Percentiles rank a stretch among this genome's conserved stretches.
Conservation (phyloP, 805 yeast species). For the Ogataea salicorniae region DNA sequence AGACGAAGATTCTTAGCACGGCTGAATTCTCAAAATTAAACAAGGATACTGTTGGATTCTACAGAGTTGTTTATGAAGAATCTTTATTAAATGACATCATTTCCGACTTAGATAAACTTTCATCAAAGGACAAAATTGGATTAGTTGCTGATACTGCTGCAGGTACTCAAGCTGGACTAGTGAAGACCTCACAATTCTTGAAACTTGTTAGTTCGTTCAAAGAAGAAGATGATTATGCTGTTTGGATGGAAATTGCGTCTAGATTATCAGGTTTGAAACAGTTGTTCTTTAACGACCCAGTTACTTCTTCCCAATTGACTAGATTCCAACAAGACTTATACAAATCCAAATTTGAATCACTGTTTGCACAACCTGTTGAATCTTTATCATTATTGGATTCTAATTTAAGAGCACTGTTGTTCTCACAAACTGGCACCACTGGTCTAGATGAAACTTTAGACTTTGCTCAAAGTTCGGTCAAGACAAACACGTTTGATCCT, state of each 20-base stretch:
- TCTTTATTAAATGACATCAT: slow-evolving; percentile 36
- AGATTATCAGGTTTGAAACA: slow-evolving; percentile 33
- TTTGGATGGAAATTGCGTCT: slow-evolving; percentile 50
- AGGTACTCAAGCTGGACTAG: slow-evolving; percentile 42
- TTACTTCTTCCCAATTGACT: slow-evolving; percentile 23
- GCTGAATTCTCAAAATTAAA: slow-evolving; percentile 39
- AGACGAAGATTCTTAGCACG: slow-evolving; percentile 13
- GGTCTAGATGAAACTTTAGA: slow-evolving; percentile 34
- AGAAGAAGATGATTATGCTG: slow-evolving; percentile 37
- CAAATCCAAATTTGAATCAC: slow-evolving; percentile 25
- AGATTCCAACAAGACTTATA: slow-evolving; percentile 32
- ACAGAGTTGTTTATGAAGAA: slow-evolving; percentile 49
- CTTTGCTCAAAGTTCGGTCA: slow-evolving; percentile 9
- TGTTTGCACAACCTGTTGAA: slow-evolving; percentile 13
- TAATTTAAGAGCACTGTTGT: slow-evolving; percentile 34
- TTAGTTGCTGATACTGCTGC: slow-evolving; percentile 49
- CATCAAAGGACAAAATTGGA: slow-evolving; percentile 48
- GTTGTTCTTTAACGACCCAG: slow-evolving; percentile 34
- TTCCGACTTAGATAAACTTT: slow-evolving; percentile 33
- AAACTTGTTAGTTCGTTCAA: slow-evolving; percentile 34
- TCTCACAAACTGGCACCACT: slow-evolving; percentile 36
- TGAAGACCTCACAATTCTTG: slow-evolving; percentile 39
- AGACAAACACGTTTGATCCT: slow-evolving; percentile 26
- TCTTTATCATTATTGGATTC: slow-evolving; percentile 21
- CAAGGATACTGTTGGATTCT: slow-evolving; percentile 46